Percentiles rank a stretch among this genome's conserved stretches.
Evolutionary conservation across 2,329 filamentous ascomycete species (phyloP).

Genomic region (Trichoderma sp.): DNA sequence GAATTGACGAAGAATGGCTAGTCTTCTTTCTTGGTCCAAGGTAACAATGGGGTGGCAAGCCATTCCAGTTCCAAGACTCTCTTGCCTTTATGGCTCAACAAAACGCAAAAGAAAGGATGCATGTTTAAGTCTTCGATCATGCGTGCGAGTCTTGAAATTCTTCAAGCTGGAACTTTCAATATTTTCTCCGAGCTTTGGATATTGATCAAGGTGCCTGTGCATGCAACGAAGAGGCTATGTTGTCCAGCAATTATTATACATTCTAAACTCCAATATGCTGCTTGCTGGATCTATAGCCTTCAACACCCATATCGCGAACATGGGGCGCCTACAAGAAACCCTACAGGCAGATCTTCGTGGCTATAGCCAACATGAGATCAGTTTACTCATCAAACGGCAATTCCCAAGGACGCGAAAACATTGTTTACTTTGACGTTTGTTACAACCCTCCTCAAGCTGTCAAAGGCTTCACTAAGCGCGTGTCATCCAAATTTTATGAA

Average conservation of each 20-base stretch:
- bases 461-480: conserved; percentile 54
- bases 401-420: conserved; percentile 44
- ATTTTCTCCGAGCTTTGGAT: no score
- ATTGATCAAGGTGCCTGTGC: no score
- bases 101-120: conserved; percentile 56
- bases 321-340: background rate
- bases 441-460: conserved; percentile 60
- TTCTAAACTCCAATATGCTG: no score
- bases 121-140: conserved; percentile 66
- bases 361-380: background rate
- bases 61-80: conserved; percentile 42
- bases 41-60: conserved; percentile 45
- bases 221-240: no score
- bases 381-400: conserved; percentile 48
- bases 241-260: no score
- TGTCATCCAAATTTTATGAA: conserved; percentile 77
- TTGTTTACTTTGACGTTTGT: conserved; percentile 54
- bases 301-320: background rate
- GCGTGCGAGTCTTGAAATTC: conserved; percentile 70
- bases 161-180: conserved; percentile 43
- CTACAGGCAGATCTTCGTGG: no score
- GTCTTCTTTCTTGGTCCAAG: conserved; percentile 48
- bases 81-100: conserved; percentile 50
- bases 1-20: conserved; percentile 48
- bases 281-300: background rate